Evolutionary conservation across 148 eudicot genomes (phyloP).

Genomic region (Silene conica): DNA sequence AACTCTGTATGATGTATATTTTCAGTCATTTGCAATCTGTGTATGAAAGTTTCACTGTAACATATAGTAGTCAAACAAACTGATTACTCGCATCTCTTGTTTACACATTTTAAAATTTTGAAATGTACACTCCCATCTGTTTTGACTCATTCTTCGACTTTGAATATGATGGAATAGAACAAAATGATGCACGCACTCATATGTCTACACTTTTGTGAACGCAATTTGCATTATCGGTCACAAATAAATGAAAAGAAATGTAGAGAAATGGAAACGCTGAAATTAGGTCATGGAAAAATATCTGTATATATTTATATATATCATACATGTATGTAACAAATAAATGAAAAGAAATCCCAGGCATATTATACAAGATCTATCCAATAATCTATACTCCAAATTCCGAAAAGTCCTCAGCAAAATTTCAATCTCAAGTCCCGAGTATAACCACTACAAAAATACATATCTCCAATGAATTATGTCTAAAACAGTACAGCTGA

Average conservation of each 20-base stretch:
- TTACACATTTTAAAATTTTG: background rate
- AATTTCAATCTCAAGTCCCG: conserved; percentile 6
- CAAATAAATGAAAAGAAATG: background rate
- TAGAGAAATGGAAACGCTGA: no score
- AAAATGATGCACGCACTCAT: no score
- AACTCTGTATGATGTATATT: background rate
- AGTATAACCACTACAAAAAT: background rate
- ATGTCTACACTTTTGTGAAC: no score
- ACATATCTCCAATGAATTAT: background rate
- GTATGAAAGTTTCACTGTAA: background rate
- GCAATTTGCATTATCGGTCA: background rate
- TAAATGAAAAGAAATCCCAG: conserved; percentile 17
- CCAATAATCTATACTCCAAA: conserved; percentile 7
- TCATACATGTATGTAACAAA: background rate
- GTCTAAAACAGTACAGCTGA: conserved; percentile 23
- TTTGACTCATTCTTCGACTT: no score
- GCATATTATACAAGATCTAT: conserved; percentile 16
- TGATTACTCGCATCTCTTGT: background rate
- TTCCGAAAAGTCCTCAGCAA: background rate
- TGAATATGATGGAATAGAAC: no score
- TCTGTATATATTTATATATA: no score
- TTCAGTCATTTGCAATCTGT: background rate
- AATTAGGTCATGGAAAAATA: no score
- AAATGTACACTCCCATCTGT: no score
- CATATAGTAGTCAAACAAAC: background rate